Base-by-base conservation (phyloP, 2,329 filamentous ascomycete species). In the Aspergillus versicolor region DNA sequence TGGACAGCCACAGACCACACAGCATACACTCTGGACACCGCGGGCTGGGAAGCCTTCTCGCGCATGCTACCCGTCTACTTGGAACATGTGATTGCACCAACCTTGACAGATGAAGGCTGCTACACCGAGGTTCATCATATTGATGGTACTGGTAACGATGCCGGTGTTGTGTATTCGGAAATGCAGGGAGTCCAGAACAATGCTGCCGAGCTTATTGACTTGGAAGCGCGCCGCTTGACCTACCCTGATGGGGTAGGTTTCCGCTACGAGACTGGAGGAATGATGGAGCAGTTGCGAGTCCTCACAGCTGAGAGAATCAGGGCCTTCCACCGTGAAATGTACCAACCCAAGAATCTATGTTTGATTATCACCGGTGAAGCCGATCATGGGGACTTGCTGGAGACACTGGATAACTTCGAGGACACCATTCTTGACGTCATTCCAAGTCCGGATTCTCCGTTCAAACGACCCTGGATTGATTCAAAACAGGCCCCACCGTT, bases 1-100 rank as follows among this genome's bases (percentile, higher is more conserved):
- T 99, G 93, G 91, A 99, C 94, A 1, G 92, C 92, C 21, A 94
- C 90, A 12, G 94, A 97, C 66, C 92, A 97, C 71, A 99, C 95
- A 1, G 92, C 92, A 2, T 99, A 99, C 75, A 97, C 92, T 0
- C 82, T 99, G 15, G 91, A 97, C 67, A 94, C 92, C 11, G 94
- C 94, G 22, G 94, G 94, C 2, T 99, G 94, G 93, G 92, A 96
- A 66, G 93, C 93, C 8, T 99, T 99, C 70, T 88, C 92, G 1
- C 91, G 96, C 73, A 95, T 97, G 55, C 79, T 99, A 17, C 94
- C 94, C 0, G 88, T 97, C 41, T 99, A 99, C 65, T 83, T 99
- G 1, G 95, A 99, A 74, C 94, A 99, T 77, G 83, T 99, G 32
- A 85, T 99, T 61, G 80, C 95, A 8, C 94, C 94, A 0, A 96